These are phyloP conservation scores for Crotalaria pallida DNA, from an alignment of 306 rosid genomes.

Conservation along the genomic window DNA sequence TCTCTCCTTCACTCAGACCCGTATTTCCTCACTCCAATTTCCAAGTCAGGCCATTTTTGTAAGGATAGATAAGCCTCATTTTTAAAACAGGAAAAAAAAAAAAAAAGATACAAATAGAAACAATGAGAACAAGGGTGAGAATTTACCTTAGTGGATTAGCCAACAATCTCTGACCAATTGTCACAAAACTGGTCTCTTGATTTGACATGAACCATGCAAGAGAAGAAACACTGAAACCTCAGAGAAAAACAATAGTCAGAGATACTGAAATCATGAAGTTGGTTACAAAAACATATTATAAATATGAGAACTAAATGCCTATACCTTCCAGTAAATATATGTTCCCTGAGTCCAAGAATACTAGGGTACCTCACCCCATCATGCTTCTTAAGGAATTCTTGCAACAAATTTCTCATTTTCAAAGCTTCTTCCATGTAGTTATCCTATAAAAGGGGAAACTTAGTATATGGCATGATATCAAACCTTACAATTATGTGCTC, in stretches of 20 bases:
- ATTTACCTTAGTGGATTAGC: constrained; percentile 92
- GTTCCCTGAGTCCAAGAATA: constrained; percentile 95
- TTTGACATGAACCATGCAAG: constrained; percentile 99
- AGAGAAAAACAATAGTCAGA: constrained; percentile 30
- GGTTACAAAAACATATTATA: not conserved
- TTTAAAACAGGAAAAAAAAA: not conserved
- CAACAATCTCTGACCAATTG: constrained; percentile 94
- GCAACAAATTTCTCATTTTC: constrained; percentile 89
- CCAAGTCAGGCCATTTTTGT: not conserved
- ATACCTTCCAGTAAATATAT: constrained; percentile 95
- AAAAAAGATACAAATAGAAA: not conserved
- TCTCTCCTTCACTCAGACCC: not conserved
- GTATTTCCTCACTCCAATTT: not conserved
- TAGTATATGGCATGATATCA: constrained; percentile 10
- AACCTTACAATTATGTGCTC: not conserved
- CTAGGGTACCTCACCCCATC: constrained; percentile 88
- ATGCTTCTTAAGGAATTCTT: constrained; percentile 85
- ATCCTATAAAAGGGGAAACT: constrained; percentile 44
- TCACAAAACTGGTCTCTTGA: constrained; percentile 98
- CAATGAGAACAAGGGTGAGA: not conserved
- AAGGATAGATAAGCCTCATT: not conserved
- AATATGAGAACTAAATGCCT: not conserved
- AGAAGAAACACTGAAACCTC: constrained; percentile 87
- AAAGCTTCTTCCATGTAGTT: constrained; percentile 99
- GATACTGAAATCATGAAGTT: not conserved